Base-by-base conservation (phyloP, 768 basidiomycete species). In the Boletus sp. region DNA sequence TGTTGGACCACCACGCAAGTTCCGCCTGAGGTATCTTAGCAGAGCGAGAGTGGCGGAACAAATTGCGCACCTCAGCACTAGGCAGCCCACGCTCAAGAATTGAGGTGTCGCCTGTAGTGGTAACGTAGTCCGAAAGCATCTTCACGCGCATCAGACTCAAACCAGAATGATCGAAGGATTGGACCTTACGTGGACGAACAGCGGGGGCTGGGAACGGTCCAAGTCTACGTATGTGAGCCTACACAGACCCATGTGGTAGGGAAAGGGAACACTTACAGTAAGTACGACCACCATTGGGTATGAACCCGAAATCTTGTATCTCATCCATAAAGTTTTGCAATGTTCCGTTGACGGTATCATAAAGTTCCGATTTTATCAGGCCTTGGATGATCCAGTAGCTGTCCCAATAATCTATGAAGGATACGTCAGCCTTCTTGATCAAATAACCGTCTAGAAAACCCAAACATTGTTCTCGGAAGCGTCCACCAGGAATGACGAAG, bases 281-380 rank as follows among this genome's bases (percentile, higher is more conserved):
- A 50, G 90, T 92, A 11, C 94, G 81, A 4, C 93, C 94, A 7
- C 95, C 95, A 64, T 97, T 98, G 2, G 95, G 95, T 59, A 98
- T 87, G 75, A 97, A 98, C 0, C 94, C 95, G 64, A 90, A 84
- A 24, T 69, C 67, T 40, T 89, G 84, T 46, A 98, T 76, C 68
- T 96, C 87, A 65, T 98, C 94, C 93, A 97, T 94, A 67, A 98
- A 97, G 75, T 97, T 96, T 60, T 91, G 84, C 35, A 97, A 75
- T 0, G 93, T 90, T 11, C 78, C 83, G 60, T 90, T 90, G 55
- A 82, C 89, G 52, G 90, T 78, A 52, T 77, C 77, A 63, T 83
- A 87, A 12, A 97, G 79, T 60, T 89, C 82, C 2, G 90, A 92
- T 67, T 88, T 76, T 32, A 98, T 74, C n/a, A 97, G 77, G 39